A percentile compares a stretch with the other conserved stretches of the same genome.
Conservation (phyloP, 2,329 filamentous ascomycete species). For the Cordyceps cicadae region DNA sequence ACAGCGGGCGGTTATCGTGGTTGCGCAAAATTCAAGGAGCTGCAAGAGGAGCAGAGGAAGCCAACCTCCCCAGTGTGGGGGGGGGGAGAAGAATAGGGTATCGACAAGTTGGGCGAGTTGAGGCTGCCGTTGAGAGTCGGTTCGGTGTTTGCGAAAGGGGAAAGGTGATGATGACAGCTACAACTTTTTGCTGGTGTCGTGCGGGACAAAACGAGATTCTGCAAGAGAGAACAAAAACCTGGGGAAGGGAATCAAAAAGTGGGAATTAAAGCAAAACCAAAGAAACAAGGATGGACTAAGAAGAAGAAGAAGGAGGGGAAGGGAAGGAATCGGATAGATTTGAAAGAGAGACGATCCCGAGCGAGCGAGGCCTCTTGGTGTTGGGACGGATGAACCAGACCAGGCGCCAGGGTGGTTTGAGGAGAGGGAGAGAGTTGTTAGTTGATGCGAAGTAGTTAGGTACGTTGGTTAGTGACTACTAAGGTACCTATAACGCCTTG, state of each 20-base stretch:
- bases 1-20: neutral
- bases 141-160: neutral
- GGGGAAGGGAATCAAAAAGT: conserved; percentile 1
- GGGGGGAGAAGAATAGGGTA: no score
- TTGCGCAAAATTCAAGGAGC: neutral
- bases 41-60: neutral
- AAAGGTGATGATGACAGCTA: neutral
- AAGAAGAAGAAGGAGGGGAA: neutral
- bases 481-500: neutral
- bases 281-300: neutral
- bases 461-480: neutral
- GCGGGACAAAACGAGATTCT: neutral
- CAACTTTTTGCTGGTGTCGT: neutral
- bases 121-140: no score
- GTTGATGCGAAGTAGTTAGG: no score
- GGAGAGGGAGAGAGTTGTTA: neutral
- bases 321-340: conserved; percentile 5
- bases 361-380: neutral
- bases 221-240: neutral
- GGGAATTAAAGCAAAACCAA: neutral
- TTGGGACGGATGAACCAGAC: neutral
- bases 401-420: neutral
- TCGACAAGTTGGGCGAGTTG: no score
- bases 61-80: no score
- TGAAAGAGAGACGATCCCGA: conserved; percentile 4